phyloP scores from a whole-genome alignment of 179 eudicot genomes.

The Gypsophila paniculata region DNA sequence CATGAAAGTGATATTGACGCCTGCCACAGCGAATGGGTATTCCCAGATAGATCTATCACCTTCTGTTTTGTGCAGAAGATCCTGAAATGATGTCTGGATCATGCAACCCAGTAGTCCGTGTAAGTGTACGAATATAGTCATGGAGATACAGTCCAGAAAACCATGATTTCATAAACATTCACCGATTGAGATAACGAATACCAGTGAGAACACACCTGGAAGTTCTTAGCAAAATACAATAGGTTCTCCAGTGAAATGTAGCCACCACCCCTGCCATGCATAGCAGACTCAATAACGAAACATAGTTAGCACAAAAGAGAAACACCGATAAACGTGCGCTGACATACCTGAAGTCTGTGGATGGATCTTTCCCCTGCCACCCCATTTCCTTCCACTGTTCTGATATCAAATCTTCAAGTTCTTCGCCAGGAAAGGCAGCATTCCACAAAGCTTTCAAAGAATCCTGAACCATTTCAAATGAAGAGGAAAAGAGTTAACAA shows the following conservation, averaged over 20 bases:
- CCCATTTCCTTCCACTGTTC: slow-evolving; percentile 99
- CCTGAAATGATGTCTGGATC: slow-evolving; percentile 81
- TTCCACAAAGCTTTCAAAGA: slow-evolving; percentile 78
- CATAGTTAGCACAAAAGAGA: slow-evolving; percentile 5
- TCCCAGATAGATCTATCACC: slow-evolving; percentile 95
- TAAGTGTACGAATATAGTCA: slow-evolving; percentile 18
- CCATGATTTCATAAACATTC: neutral
- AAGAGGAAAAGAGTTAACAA: slow-evolving; percentile 14
- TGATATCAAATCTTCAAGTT: slow-evolving; percentile 62
- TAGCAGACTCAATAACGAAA: slow-evolving; percentile 17
- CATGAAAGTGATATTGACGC: slow-evolving; percentile 96
- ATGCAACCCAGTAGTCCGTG: slow-evolving; percentile 19
- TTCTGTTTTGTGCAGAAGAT: slow-evolving; percentile 82
- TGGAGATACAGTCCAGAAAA: neutral
- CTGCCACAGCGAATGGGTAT: slow-evolving; percentile 98
- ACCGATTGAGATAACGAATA: neutral
- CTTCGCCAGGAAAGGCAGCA: slow-evolving; percentile 73
- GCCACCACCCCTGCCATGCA: slow-evolving; percentile 73
- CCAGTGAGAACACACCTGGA: slow-evolving; percentile 45
- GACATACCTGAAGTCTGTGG: slow-evolving; percentile 82
- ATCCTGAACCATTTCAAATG: slow-evolving; percentile 38
- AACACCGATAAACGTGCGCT: slow-evolving; percentile 14
- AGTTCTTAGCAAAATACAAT: slow-evolving; percentile 56
- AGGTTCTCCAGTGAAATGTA: slow-evolving; percentile 74
- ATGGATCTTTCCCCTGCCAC: slow-evolving; percentile 99